A percentile compares a stretch with the other conserved stretches of the same genome.
These are phyloP conservation scores for Sherardia arvensis DNA, from an alignment of 257 asterid species.

Conservation along the genomic window DNA sequence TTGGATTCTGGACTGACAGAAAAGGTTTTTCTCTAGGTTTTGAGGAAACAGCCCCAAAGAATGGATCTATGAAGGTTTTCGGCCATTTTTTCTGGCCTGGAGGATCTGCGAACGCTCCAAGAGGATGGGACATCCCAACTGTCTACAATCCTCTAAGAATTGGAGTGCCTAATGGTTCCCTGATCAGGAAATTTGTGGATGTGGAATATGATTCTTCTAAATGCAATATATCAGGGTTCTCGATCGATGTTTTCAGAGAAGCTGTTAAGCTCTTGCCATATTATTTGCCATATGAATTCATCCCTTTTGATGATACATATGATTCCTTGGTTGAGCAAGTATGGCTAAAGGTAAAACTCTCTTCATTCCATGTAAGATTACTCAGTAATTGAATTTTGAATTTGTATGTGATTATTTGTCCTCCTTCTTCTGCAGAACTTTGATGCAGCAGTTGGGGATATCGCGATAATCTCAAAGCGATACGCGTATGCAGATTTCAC, in stretches of 20 bases:
- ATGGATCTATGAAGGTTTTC: conserved; percentile 17
- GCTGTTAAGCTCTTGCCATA: conserved; percentile 12
- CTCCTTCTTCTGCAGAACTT: conserved; percentile 14
- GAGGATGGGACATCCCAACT: conserved; percentile 33
- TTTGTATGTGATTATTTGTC: neutral
- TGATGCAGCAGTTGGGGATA: conserved; percentile 42
- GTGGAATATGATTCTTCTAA: conserved; percentile 16
- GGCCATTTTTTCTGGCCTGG: conserved; percentile 34
- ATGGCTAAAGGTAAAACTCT: conserved; percentile 18
- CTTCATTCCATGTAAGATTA: neutral
- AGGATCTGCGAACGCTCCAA: conserved; percentile 16
- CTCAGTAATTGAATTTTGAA: neutral
- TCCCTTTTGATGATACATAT: conserved; percentile 16
- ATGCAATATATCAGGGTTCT: conserved; percentile 19
- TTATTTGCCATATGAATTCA: conserved; percentile 8
- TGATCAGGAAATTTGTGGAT: conserved; percentile 19
- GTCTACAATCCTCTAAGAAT: conserved; percentile 14
- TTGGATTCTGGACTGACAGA: conserved; percentile 25
- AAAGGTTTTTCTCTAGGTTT: conserved; percentile 18
- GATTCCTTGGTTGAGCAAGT: conserved; percentile 24
- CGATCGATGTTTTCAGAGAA: conserved; percentile 23
- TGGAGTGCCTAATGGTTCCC: conserved; percentile 26
- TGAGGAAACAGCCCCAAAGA: neutral
- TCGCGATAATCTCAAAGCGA: conserved; percentile 21
- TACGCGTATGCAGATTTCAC: conserved; percentile 31